Base-by-base conservation (phyloP, 495 filamentous ascomycete species). In the Echria macrotheca region DNA sequence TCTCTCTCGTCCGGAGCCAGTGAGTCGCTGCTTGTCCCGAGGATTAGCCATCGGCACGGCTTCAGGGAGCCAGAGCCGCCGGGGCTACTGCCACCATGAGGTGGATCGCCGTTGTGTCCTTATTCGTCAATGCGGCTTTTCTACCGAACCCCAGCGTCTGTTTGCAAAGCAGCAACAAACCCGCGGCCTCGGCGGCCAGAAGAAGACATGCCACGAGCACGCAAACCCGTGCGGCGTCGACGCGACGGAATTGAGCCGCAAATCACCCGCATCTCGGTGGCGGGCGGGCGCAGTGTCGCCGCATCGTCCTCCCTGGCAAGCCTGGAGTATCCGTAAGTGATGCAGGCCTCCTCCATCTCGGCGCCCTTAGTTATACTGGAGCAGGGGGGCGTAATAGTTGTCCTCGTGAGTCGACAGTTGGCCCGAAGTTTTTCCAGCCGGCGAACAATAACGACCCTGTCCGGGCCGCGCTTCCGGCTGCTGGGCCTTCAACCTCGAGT, bases 11-110 rank as follows among this genome's bases (percentile, higher is more conserved):
- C 29, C 18, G 44, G 28, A 28, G n/a, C 29, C 31, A 26, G 31
- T 61, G 58, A 61, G 28, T 61, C 58, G 58, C 46, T 47, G 51
- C 46, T 11, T 32, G 37, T 32, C 10, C 58, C 58, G 58, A 57
- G 17, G 58, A 43, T 61, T 57, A 55, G 44, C 58, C 58, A 47
- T 36, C 29, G 50, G 50, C 44, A 41, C 42, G 33, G 37, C 43
- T n/a, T 24, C 24, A 26, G 40, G 46, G 42, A 46, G 21, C 36
- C 22, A 28, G 44, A 46, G 44, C 44, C 44, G 44, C 44, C 18
- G 33, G 17, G 44, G 25, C 21, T 17, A 12, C 18, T 38, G 32
- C 21, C 28, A 31, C 43, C 29, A 24, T 12, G 18, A 19, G 15
- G 44, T 46, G 44, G 44, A 46, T 46, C 44, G 31, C 31, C 6